Conservation (phyloP, 106 monocot genomes). For the Allium cepa region DNA sequence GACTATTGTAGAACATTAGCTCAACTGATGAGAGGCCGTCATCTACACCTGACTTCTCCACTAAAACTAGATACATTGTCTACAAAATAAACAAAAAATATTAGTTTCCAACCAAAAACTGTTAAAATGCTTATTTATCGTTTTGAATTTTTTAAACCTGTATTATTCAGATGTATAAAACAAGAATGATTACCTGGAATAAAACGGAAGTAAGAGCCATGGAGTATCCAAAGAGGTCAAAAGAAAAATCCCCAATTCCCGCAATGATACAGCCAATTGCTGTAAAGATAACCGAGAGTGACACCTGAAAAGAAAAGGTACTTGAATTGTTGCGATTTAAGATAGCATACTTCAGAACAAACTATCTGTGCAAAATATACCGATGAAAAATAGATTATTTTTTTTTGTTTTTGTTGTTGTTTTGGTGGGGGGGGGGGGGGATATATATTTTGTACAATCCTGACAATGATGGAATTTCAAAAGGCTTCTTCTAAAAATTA, state of each 20-base stretch:
- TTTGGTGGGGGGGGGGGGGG: too few relatives aligned
- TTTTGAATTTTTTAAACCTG: too few relatives aligned
- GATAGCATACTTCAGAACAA: too few relatives aligned
- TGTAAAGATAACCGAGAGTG: conserved; percentile 73
- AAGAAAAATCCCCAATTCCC: conserved; percentile 89
- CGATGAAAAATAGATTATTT: too few relatives aligned
- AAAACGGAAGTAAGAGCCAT: conserved; percentile 91
- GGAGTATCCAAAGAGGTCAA: conserved; percentile 87
- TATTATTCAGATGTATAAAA: not conserved
- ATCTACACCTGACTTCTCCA: conserved; percentile 93
- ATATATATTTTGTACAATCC: too few relatives aligned
- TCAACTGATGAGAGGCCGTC: conserved; percentile 85
- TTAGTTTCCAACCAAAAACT: conserved; percentile 3
- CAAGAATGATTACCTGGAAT: conserved; percentile 63
- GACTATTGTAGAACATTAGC: conserved; percentile 81
- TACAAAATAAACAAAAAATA: conserved; percentile 18
- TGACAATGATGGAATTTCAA: too few relatives aligned
- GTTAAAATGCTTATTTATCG: too few relatives aligned
- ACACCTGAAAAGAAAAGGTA: conserved; percentile 42
- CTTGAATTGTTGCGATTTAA: too few relatives aligned
- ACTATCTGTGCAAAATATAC: too few relatives aligned
- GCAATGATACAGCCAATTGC: conserved; percentile 87
- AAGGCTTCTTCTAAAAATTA: too few relatives aligned
- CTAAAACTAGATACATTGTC: conserved; percentile 94
- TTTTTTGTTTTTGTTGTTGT: too few relatives aligned